Conservation (phyloP, 495 filamentous ascomycete species). For the Penicillium chermesinum region DNA sequence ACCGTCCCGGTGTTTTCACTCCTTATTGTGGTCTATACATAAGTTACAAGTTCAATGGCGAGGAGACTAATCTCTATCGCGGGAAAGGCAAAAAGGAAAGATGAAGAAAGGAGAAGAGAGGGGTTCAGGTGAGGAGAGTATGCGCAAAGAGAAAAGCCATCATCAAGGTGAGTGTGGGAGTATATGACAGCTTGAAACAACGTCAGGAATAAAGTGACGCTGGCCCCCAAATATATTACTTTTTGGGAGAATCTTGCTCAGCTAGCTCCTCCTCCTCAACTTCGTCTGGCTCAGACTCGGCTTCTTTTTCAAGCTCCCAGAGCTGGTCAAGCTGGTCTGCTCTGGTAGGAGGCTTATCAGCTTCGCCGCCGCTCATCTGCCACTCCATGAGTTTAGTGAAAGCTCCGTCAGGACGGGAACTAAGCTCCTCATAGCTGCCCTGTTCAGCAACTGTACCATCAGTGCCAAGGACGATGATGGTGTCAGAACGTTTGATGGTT, state of each 20-base stretch:
- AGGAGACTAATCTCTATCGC: neutral
- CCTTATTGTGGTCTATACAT: too few species aligned
- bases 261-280: constrained; percentile 22
- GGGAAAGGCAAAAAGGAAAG: neutral
- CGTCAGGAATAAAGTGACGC: neutral
- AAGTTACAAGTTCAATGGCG: neutral
- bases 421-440: constrained; percentile 71
- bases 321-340: constrained; percentile 28
- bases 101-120: neutral
- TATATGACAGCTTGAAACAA: neutral
- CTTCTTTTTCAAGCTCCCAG: constrained; percentile 32
- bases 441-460: constrained; percentile 88
- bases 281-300: constrained; percentile 15
- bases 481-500: constrained; percentile 92
- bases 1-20: too few species aligned
- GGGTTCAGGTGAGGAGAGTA: constrained; percentile 10
- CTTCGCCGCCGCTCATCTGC: constrained; percentile 88
- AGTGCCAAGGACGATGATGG: constrained; percentile 78
- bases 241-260: constrained; percentile 12
- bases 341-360: constrained; percentile 22
- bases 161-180: neutral
- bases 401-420: constrained; percentile 64
- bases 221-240: constrained; percentile 11
- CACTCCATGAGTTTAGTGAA: constrained; percentile 98
- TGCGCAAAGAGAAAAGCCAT: constrained; percentile 7